Conservation (phyloP, 768 basidiomycete genomes). For the Hydnum rufescens region DNA sequence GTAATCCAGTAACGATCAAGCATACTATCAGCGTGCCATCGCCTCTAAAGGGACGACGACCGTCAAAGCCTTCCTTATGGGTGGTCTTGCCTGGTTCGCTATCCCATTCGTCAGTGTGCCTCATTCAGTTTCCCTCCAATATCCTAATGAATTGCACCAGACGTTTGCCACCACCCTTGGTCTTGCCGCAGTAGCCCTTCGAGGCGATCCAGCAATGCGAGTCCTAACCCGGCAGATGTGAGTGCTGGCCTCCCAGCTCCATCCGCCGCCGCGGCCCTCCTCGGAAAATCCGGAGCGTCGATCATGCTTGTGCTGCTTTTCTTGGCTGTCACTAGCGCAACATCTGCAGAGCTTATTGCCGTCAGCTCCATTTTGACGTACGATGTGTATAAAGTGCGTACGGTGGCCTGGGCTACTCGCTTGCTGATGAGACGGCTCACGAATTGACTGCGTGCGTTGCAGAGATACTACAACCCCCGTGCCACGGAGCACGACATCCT, state of each 20-base stretch:
- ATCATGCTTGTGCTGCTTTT: constrained; percentile 67
- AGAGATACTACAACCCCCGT: constrained; percentile 62
- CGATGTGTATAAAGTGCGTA: constrained; percentile 58
- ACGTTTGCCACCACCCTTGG: constrained; percentile 75
- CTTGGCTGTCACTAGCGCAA: constrained; percentile 47
- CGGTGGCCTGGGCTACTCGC: too few species aligned
- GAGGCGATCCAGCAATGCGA: constrained; percentile 27
- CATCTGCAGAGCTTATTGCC: constrained; percentile 80
- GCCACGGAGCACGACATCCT: constrained; percentile 61
- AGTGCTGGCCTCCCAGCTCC: constrained; percentile 78
- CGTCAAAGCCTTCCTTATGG: constrained; percentile 79
- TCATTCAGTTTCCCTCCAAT: not conserved
- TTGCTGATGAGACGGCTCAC: not conserved
- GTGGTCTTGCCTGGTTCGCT: constrained; percentile 81
- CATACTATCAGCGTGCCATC: constrained; percentile 87
- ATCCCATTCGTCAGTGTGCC: constrained; percentile 39
- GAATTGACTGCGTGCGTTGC: not conserved
- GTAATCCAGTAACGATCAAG: constrained; percentile 30
- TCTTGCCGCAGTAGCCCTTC: constrained; percentile 67
- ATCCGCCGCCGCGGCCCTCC: constrained; percentile 61
- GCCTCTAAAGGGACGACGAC: constrained; percentile 67
- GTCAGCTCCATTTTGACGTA: constrained; percentile 70
- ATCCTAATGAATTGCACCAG: not conserved
- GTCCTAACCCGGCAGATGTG: constrained; percentile 40
- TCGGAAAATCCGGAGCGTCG: constrained; percentile 63